A percentile compares a stretch with the other conserved stretches of the same genome.
phyloP scores from a whole-genome alignment of 306 rosid species.

The Quercus alba region DNA sequence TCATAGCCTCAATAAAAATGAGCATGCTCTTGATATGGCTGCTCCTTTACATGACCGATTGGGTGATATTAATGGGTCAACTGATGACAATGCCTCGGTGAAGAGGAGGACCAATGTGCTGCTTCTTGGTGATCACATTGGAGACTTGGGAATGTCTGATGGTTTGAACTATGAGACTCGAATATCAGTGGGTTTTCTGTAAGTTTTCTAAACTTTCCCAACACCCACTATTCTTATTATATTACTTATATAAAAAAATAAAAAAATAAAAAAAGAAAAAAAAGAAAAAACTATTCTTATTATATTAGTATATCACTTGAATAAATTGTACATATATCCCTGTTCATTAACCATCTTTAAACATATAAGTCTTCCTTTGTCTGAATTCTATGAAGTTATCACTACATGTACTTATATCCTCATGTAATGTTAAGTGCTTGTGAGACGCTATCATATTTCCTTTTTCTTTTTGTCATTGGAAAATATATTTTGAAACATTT shows the following conservation, averaged over 20 bases:
- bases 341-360: not conserved
- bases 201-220: conserved; percentile 33
- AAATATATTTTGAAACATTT: not conserved
- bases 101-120: conserved; percentile 82
- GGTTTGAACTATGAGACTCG: conserved; percentile 80
- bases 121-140: conserved; percentile 90
- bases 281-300: not conserved
- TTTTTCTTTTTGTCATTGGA: not conserved
- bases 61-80: conserved; percentile 52
- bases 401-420: not conserved
- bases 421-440: not conserved
- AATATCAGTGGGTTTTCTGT: conserved; percentile 88
- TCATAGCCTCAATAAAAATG: conserved; percentile 90
- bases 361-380: not conserved
- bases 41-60: conserved; percentile 70
- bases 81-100: conserved; percentile 49
- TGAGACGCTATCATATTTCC: not conserved
- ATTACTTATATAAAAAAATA: not conserved
- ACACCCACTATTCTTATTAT: not conserved
- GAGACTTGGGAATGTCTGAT: conserved; percentile 94
- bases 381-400: not conserved
- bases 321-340: not conserved
- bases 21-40: conserved; percentile 95
- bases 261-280: too few relatives aligned
- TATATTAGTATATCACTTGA: not conserved